Evolutionary conservation across 148 eudicot species (phyloP), one percentile per base, ranked within the genome.

Genomic region (Cornus florida): DNA sequence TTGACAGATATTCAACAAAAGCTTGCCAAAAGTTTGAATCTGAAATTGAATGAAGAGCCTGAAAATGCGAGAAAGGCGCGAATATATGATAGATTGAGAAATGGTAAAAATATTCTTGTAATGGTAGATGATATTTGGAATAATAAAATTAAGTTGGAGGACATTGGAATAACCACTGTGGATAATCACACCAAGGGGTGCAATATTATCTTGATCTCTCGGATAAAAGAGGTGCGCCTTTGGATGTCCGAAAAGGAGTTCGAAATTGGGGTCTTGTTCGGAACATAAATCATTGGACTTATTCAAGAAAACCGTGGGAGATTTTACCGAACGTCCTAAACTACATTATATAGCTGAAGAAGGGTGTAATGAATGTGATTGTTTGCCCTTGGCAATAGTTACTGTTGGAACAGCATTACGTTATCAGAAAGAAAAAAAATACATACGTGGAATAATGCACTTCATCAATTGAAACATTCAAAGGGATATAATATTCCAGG

Each of bases 181-280:
- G 24, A 65, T 5, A 35, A 19, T 16, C n/a, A n/a, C n/a, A 2
- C 33, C 0, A 38, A 4, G 2, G 33, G 71, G 3, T 78, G 72
- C 67, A 83, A 74, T 32, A 69, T 79, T 53, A 10, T 83, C 19
- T 22, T 83, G 22, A 83, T 76, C 0, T 59, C 85, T 17, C 68
- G 79, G 31, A 39, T 14, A 0, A 2, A n/a, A 50, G 19, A 31
- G 12, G 24, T 68, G 28, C 10, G 23, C 10, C n/a, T n/a, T n/a
- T n/a, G n/a, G n/a, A n/a, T n/a, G 19, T 20, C 11, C 4, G 0
- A 46, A 10, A 7, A 22, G 28, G 3, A 16, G 5, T 64, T 77
- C 3, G 2, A 43, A 43, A 43, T n/a, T n/a, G n/a, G n/a, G n/a
- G n/a, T n/a, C n/a, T 28, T 76, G 5, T 0, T 0, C 0, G 2